Conservation (phyloP, 306 rosid species). For the Sesbania bispinosa region DNA sequence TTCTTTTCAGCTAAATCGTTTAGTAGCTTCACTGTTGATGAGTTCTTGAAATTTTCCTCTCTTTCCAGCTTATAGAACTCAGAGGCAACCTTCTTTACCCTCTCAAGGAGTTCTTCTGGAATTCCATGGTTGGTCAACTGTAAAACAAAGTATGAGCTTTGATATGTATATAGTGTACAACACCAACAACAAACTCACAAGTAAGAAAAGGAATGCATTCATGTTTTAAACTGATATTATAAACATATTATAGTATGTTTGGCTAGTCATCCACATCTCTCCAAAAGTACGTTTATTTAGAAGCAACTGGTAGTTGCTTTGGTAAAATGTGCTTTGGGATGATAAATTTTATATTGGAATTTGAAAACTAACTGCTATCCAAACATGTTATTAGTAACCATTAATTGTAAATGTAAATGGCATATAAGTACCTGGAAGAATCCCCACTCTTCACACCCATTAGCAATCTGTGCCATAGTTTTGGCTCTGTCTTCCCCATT, state of each 20-base stretch:
- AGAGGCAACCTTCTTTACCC: conserved; percentile 76
- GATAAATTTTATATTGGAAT: too few species aligned
- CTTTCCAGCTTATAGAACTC: conserved; percentile 75
- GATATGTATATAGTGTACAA: neutral
- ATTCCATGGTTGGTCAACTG: conserved; percentile 96
- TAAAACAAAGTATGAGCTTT: conserved; percentile 13
- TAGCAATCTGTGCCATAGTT: conserved; percentile 75
- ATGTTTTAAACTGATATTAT: neutral
- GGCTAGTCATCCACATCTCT: too few species aligned
- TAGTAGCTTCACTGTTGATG: conserved; percentile 45
- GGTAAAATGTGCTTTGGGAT: too few species aligned
- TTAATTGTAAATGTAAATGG: neutral
- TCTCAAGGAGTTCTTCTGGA: conserved; percentile 78
- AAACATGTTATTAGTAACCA: neutral
- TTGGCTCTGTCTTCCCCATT: conserved; percentile 72
- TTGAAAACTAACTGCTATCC: too few species aligned
- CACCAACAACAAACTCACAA: neutral
- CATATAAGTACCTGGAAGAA: conserved; percentile 80
- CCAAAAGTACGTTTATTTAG: too few species aligned
- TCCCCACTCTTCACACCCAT: conserved; percentile 99
- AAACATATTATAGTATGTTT: neutral
- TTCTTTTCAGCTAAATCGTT: conserved; percentile 50
- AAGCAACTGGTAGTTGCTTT: too few species aligned
- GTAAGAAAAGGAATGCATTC: neutral
- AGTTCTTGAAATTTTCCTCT: conserved; percentile 72